Base-by-base conservation (phyloP, 1,284 basidiomycete species). In the Austropuccinia psidii region DNA sequence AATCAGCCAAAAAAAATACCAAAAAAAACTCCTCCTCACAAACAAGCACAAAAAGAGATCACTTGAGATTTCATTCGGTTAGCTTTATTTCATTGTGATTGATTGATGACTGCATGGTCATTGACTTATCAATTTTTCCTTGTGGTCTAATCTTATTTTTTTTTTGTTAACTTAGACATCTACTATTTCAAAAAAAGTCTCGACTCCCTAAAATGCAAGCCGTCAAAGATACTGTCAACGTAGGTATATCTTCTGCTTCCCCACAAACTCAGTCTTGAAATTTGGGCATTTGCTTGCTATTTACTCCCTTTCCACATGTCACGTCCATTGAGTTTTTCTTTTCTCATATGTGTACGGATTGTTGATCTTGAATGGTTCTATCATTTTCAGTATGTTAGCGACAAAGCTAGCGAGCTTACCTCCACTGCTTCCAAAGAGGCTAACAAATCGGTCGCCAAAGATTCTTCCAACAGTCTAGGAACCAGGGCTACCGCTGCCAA, bases 381-480 rank as follows among this genome's bases (percentile, higher is more conserved):
- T 4, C 50, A 8, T 9, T 29, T 27, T 1, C 43, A 72, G 69
- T 77, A 77, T 75, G 78, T 77, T 49, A 31, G 66, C 29, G 77
- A 78, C 61, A 74, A 68, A 35, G 67, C 77, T 73, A 64, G 74
- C 65, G 65, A 66, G 41, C 65, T 72, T 47, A 68, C 39, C 41
- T 52, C 74, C 55, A 65, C 54, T 8, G 75, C 76, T 47, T 78
- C 78, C 45, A 77, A 77, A 72, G 77, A 77, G 60, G 77, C 76
- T 43, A 76, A 78, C 78, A 78, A 76, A 73, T 45, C 75, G 33
- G 72, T 76, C 50, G 77, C 78, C 31, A 78, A 78, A 76, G 74
- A 78, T 74, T 68, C 68, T 39, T 60, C 77, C 68, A 73, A 75
- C 41, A 72, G 73, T 43, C 39, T 78, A 57, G 67, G 74, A 39